Base-by-base conservation (phyloP, 179 eudicot genomes). In the Carnegiea gigantea region DNA sequence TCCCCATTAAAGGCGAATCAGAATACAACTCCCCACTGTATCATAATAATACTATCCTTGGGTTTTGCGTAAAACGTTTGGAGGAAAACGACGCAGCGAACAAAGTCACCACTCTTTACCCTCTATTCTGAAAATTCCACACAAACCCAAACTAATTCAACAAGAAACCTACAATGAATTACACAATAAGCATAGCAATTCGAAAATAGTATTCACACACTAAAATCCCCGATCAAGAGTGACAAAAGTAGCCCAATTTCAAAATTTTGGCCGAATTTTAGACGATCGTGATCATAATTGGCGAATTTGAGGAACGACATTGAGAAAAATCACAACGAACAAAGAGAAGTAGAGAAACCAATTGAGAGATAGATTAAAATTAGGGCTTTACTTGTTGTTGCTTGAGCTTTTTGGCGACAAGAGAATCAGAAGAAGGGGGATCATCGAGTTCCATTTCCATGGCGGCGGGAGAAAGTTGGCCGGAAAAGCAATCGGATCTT, bases 361-460 rank as follows among this genome's bases (percentile, higher is more conserved):
- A 23, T 18, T 76, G 38, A 79, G 67, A 28, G 18, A 26, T 28
- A 51, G 3, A n/a, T 12, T 40, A 51, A 28, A 77, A 70, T 82
- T 72, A 65, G 10, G 24, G 28, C 28, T 6, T 30, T 76, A 86
- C 90, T 87, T 83, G 80, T 20, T 81, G 78, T 44, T 67, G 86
- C 44, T 88, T 86, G 30, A 77, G 74, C 43, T 85, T 85, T 23
- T 86, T 77, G 5, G 87, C 51, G 78, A 85, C 80, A 78, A 74
- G 36, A 20, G 87, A 65, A 15, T 79, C 62, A 48, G 86, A 68
- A 11, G 40, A 68, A 11, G 40, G 65, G 6, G 70, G 53, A 24
- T 70, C 64, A 53, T 83, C 90, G 21, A 85, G 70, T 76, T 86
- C 89, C 83, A 86, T 82, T 9, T 86, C 85, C 81, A 86, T 78